Evolutionary conservation across 2,329 filamentous ascomycete species (phyloP).

Genomic region (Venturia oleaginea): DNA sequence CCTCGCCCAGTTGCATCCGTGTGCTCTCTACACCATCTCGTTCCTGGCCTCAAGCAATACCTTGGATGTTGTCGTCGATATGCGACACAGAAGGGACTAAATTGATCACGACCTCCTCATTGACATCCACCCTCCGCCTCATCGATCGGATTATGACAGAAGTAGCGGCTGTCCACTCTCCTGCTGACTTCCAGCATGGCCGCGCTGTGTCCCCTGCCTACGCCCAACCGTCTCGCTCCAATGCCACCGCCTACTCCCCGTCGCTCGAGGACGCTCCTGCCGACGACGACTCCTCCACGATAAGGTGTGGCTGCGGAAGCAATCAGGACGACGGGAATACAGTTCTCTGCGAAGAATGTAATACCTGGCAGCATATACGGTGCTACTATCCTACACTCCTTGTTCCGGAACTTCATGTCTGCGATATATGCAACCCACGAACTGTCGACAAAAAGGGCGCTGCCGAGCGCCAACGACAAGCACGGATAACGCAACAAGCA

Average conservation of each 20-base stretch:
- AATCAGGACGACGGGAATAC: slow-evolving; percentile 95
- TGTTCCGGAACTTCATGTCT: slow-evolving; percentile 71
- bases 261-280: slow-evolving; percentile 31
- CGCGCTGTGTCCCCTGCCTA: slow-evolving; percentile 22
- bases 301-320: slow-evolving; percentile 95
- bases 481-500: slow-evolving; percentile 47
- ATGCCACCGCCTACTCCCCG: slow-evolving; percentile 26
- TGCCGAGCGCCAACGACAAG: slow-evolving; percentile 58
- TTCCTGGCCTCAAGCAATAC: slow-evolving; percentile 6
- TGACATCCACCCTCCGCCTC: slow-evolving; percentile 21
- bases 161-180: slow-evolving; percentile 31
- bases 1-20: not conserved
- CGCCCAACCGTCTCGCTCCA: slow-evolving; percentile 18
- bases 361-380: slow-evolving; percentile 96
- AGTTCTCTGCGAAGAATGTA: slow-evolving; percentile 90
- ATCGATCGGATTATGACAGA: slow-evolving; percentile 34
- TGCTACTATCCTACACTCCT: slow-evolving; percentile 78
- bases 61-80: slow-evolving; percentile 13
- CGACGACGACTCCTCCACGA: slow-evolving; percentile 80
- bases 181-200: slow-evolving; percentile 33
- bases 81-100: slow-evolving; percentile 11
- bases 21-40: not conserved
- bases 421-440: slow-evolving; percentile 78
- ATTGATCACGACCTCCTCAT: slow-evolving; percentile 23
- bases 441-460: slow-evolving; percentile 65